Conservation (phyloP, 2,329 filamentous ascomycete species). For the Diaporthe amygdali region DNA sequence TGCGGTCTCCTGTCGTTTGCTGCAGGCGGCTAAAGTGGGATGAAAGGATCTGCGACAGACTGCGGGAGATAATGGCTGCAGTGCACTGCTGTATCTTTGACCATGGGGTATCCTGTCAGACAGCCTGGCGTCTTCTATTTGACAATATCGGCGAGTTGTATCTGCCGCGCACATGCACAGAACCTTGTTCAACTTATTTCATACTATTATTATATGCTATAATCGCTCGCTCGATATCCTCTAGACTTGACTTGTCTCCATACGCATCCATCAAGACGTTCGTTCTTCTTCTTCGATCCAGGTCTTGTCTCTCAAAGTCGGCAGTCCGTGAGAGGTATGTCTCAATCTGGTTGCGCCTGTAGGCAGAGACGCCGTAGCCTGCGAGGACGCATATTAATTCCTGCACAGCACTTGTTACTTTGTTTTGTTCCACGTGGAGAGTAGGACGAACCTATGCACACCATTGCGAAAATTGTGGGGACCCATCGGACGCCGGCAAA, state of each 20-base stretch:
- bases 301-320: slow-evolving; percentile 11
- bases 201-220: no score
- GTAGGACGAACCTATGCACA: slow-evolving; percentile 24
- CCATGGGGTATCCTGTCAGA: no score
- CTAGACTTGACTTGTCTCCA: slow-evolving; percentile 53
- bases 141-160: no score
- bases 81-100: no score
- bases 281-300: slow-evolving; percentile 34
- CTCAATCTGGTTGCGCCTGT: slow-evolving; percentile 20
- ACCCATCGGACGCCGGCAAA: slow-evolving; percentile 19
- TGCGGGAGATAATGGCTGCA: no score
- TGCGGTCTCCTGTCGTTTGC: no score
- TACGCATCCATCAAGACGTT: slow-evolving; percentile 55
- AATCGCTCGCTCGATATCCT: slow-evolving; percentile 54
- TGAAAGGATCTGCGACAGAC: no score
- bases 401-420: slow-evolving; percentile 20
- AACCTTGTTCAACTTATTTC: no score
- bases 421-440: background rate
- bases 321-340: slow-evolving; percentile 4
- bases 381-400: slow-evolving; percentile 24
- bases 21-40: no score
- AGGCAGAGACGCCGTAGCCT: slow-evolving; percentile 25
- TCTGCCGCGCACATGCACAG: no score
- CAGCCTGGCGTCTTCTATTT: no score
- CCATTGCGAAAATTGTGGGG: slow-evolving; percentile 23